These are phyloP conservation scores for Colletotrichum spaethianum DNA, from an alignment of 2,329 filamentous ascomycete genomes.

Conservation along the genomic window DNA sequence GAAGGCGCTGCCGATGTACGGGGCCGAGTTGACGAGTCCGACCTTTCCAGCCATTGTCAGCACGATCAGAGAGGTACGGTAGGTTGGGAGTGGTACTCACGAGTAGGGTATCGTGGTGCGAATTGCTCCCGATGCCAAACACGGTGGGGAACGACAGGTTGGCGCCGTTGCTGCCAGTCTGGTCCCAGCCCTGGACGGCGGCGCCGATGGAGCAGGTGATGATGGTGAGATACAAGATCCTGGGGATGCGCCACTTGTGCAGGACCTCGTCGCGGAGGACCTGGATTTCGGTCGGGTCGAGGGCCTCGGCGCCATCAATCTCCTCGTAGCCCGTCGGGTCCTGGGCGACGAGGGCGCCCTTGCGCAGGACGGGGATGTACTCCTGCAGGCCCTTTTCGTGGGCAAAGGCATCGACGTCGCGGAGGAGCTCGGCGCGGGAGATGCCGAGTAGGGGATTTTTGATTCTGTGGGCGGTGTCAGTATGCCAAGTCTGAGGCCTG, in stretches of 20 bases:
- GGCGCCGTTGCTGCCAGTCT: constrained; percentile 63
- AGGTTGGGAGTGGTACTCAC: not conserved
- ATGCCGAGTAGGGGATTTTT: constrained; percentile 65
- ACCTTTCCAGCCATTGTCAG: constrained; percentile 69
- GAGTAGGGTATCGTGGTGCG: constrained; percentile 64
- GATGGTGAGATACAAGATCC: constrained; percentile 64
- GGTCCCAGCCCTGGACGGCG: constrained; percentile 67
- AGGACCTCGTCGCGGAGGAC: constrained; percentile 59
- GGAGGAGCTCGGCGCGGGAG: constrained; percentile 57
- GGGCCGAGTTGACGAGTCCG: constrained; percentile 70
- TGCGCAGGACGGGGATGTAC: constrained; percentile 62
- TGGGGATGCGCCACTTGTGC: constrained; percentile 65
- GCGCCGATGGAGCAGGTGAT: constrained; percentile 67
- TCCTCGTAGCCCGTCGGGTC: constrained; percentile 64
- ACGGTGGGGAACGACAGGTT: constrained; percentile 61
- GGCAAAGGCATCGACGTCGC: constrained; percentile 69
- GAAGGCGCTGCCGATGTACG: constrained; percentile 60
- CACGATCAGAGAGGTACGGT: constrained; percentile 13
- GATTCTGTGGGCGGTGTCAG: constrained; percentile 51
- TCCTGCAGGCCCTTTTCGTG: constrained; percentile 59
- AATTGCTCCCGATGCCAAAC: constrained; percentile 60
- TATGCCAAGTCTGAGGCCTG: not conserved
- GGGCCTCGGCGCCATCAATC: constrained; percentile 54
- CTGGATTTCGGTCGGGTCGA: constrained; percentile 59
- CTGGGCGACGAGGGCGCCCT: constrained; percentile 68